Evolutionary conservation across 1,284 basidiomycete species (phyloP), one percentile per base, ranked within the genome.

Genomic region (Anthracocystis setariae): DNA sequence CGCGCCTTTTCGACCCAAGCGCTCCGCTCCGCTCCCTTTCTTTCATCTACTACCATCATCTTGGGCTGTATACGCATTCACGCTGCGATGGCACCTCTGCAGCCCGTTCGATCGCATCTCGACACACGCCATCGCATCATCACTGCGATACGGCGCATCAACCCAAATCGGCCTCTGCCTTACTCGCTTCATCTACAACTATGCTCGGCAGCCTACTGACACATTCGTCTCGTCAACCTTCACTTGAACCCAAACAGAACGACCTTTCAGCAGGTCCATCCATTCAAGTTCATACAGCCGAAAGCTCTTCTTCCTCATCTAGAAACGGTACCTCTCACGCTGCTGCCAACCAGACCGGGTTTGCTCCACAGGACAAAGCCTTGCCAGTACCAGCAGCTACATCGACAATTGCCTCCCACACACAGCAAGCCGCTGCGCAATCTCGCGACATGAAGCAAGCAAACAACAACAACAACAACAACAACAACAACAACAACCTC

Each of bases 291-390:
- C 63, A 73, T 3, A 46, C 53, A 20, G 59, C 66, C 44, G 65
- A 73, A 15, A 48, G 40, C 32, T 51, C 58, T 27, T 49, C 63
- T 5, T 61, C 58, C 24, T 49, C 63, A 5, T 61, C 57, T 13
- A 46, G 51, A 15, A 62, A 25, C 43, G 52, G 38, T 35, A 50
- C 49, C 24, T 55, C 53, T 42, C 49, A 40, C 37, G 51, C 53
- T 27, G 47, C 53, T 38, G 47, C 37, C 27, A 43, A 44, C 33
- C 57, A 61, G 25, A 46, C 66, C 12, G 63, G 64, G 17, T 64
- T 70, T 39, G 60, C 55, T 2, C 64, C 64, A 0, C 51, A 58
- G 20, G 74, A 69, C 40, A 70, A 73, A 49, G 49, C 60, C 3
- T 24, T 47, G 5, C 52, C 58, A 3, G 64, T 57, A 12, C 60